These are phyloP conservation scores for Sugiyamaella novakii DNA, from an alignment of 1,139 yeast genomes.

Conservation along the genomic window DNA sequence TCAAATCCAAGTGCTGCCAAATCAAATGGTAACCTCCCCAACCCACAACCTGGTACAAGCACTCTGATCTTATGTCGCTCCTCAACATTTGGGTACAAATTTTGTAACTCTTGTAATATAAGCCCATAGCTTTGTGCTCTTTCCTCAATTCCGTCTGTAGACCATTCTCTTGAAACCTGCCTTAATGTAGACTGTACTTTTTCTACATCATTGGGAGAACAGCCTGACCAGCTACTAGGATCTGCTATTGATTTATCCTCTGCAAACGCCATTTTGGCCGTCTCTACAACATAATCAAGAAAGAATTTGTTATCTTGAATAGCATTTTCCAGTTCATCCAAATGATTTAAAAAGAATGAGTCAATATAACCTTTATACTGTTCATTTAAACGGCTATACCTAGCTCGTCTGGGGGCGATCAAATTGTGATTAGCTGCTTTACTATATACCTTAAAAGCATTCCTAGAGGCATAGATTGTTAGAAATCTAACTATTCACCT, in stretches of 20 bases:
- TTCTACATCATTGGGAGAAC: constrained; percentile 53
- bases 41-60: constrained; percentile 81
- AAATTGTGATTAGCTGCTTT: constrained; percentile 31
- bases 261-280: constrained; percentile 58
- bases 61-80: constrained; percentile 46
- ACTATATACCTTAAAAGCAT: constrained; percentile 33
- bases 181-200: constrained; percentile 63
- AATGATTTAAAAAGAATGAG: constrained; percentile 39
- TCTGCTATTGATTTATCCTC: constrained; percentile 37
- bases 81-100: constrained; percentile 45
- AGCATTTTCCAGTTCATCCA: constrained; percentile 50
- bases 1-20: constrained; percentile 65
- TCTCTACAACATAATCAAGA: constrained; percentile 48
- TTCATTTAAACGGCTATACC: constrained; percentile 25
- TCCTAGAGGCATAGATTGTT: constrained; percentile 8
- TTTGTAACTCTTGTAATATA: constrained; percentile 51
- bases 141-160: constrained; percentile 59
- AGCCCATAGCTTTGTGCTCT: constrained; percentile 51
- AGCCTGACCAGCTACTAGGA: constrained; percentile 48
- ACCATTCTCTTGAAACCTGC: constrained; percentile 79
- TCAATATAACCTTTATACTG: constrained; percentile 27
- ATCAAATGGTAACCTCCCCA: constrained; percentile 78
- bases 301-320: constrained; percentile 55
- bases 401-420: constrained; percentile 33
- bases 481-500: not conserved